These are phyloP conservation scores for Themeda triandra DNA, from an alignment of 176 grass and related monocot species.

Conservation along the genomic window DNA sequence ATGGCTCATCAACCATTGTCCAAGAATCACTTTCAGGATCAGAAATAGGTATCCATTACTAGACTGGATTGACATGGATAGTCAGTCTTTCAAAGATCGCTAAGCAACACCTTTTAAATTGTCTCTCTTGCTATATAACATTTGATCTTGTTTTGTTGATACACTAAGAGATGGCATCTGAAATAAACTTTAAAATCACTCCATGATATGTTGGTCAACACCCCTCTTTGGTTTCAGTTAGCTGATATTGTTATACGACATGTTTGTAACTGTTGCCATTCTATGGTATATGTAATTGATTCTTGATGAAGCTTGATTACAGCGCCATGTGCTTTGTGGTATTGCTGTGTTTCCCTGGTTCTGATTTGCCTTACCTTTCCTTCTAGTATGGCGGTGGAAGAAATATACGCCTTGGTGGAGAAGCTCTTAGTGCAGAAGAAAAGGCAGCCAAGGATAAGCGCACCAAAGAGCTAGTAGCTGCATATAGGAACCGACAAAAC, in stretches of 20 bases:
- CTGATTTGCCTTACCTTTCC: constrained; percentile 26
- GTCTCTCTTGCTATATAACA: neutral
- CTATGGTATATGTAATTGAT: neutral
- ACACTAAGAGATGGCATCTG: neutral
- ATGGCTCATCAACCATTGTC: neutral
- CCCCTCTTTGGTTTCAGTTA: too few species aligned
- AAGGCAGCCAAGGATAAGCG: constrained; percentile 54
- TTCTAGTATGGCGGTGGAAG: constrained; percentile 73
- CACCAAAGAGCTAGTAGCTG: constrained; percentile 50
- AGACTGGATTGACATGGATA: constrained; percentile 1
- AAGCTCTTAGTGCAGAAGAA: constrained; percentile 48
- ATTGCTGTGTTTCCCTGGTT: neutral
- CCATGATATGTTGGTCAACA: too few species aligned
- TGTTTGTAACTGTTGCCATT: neutral
- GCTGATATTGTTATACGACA: neutral
- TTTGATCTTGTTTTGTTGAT: constrained; percentile 6
- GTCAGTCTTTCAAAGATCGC: neutral
- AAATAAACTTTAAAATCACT: neutral
- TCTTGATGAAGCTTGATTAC: neutral
- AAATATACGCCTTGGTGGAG: constrained; percentile 58
- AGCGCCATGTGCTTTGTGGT: neutral
- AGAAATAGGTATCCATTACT: neutral
- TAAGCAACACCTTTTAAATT: neutral
- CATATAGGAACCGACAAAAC: constrained; percentile 54
- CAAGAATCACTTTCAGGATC: neutral